These are phyloP conservation scores for Apiospora marii DNA, from an alignment of 2,329 filamentous ascomycete species.

Conservation along the genomic window DNA sequence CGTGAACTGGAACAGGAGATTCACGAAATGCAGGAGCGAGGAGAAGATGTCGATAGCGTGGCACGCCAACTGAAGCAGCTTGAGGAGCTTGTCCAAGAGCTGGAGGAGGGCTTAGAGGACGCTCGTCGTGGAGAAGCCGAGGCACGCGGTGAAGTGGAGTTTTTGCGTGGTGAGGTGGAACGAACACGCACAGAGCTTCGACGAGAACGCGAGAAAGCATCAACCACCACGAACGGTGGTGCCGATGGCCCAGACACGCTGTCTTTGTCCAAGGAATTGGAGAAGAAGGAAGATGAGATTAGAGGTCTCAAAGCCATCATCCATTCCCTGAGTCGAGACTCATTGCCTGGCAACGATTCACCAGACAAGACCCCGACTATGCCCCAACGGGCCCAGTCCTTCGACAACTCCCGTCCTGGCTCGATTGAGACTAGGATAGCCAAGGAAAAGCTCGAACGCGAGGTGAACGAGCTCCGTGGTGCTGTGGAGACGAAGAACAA, in stretches of 20 bases:
- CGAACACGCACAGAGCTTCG: conserved; percentile 86
- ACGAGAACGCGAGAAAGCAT: conserved; percentile 85
- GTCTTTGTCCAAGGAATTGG: conserved; percentile 75
- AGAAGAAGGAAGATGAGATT: conserved; percentile 97
- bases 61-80: conserved; percentile 92
- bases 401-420: conserved; percentile 53
- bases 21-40: conserved; percentile 80
- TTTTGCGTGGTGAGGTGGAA: conserved; percentile 93
- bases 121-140: conserved; percentile 93
- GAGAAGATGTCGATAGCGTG: conserved; percentile 90
- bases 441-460: conserved; percentile 77
- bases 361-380: conserved; percentile 44
- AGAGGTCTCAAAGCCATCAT: conserved; percentile 97
- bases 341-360: conserved; percentile 53
- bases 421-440: conserved; percentile 63
- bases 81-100: conserved; percentile 93
- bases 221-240: conserved; percentile 63
- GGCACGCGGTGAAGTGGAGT: conserved; percentile 94
- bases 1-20: conserved; percentile 86
- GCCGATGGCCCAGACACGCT: conserved; percentile 49
- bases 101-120: conserved; percentile 96
- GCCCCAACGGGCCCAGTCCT: conserved; percentile 45
- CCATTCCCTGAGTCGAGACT: conserved; percentile 87
- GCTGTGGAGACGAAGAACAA: conserved; percentile 75
- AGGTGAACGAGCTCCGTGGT: conserved; percentile 79